These are phyloP conservation scores for Tympanopsis confertula DNA, from an alignment of 2,329 filamentous ascomycete species.

Conservation along the genomic window DNA sequence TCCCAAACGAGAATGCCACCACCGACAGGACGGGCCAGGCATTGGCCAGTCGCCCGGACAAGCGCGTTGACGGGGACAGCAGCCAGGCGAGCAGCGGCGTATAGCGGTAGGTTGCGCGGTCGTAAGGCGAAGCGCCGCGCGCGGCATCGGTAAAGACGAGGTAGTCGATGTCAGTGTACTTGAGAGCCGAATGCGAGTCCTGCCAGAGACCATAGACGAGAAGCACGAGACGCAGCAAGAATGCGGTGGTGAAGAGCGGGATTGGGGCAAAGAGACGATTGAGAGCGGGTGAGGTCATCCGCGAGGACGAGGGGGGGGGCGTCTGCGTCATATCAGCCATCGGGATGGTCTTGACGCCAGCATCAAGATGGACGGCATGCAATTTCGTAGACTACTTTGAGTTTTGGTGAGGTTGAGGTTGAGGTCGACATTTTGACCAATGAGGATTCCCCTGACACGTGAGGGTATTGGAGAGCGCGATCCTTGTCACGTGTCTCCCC, in stretches of 20 bases:
- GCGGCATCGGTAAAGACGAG: conserved; percentile 94
- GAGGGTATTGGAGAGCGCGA: too few relatives aligned
- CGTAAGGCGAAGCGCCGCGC: conserved; percentile 64
- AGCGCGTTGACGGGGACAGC: conserved; percentile 65
- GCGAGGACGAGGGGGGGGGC: too few relatives aligned
- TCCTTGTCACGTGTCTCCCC: too few relatives aligned
- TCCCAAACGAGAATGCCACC: conserved; percentile 65
- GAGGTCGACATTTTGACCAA: too few relatives aligned
- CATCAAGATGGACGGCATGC: too few relatives aligned
- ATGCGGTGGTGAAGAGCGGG: conserved; percentile 42
- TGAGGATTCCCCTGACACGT: too few relatives aligned
- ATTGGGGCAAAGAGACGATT: conserved; percentile 17
- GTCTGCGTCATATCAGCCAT: too few relatives aligned
- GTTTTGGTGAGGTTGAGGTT: too few relatives aligned
- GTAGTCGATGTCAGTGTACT: conserved; percentile 99
- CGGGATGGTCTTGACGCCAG: too few relatives aligned
- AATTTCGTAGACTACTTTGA: too few relatives aligned
- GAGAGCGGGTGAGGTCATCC: too few relatives aligned
- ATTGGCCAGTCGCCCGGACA: conserved; percentile 19
- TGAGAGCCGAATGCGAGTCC: conserved; percentile 80
- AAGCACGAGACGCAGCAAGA: conserved; percentile 59
- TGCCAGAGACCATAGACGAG: conserved; percentile 86
- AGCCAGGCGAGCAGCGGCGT: conserved; percentile 90
- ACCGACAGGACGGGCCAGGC: conserved; percentile 23
- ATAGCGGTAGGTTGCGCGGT: conserved; percentile 89